Base-by-base conservation (phyloP, 257 asterid species). In the Osmanthus fragrans region DNA sequence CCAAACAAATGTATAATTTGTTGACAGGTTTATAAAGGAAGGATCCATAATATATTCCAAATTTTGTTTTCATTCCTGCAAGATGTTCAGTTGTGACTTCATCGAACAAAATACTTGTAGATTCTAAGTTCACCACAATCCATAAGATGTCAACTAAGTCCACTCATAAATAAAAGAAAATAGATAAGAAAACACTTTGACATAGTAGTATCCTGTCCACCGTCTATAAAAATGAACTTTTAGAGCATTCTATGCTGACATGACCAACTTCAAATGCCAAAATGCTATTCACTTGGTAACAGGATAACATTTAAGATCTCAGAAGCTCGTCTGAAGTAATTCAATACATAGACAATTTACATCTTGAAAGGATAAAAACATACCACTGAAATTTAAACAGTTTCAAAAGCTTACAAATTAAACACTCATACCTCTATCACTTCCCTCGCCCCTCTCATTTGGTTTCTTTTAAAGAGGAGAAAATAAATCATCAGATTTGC, bases 291-390 rank as follows among this genome's bases (percentile, higher is more conserved):
- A 63, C 34, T 25, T 12, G 36, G 71, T 76, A 51, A 19, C 40
- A 69, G 60, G 64, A 80, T 73, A 71, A 68, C 54, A 47, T 10
- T 73, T 69, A 64, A 45, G 45, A 79, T 72, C 65, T 32, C 60
- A 21, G 56, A 74, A 16, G 56, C 51, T 63, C 45, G 51, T 70
- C 23, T 60, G 74, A 70, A 56, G 73, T 30, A 27, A 77, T 10
- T 30, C 36, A 40, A 40, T 82, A 58, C 58, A 21, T 32, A 19
- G 73, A 34, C 56, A 78, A 74, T 47, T 7, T 21, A 32, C 5
- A n/a, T 6, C 30, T 4, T 36, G 76, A 11, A 54, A 21, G 49
- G 34, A 33, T 27, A 70, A 7, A 54, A 12, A 30, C 34, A 34
- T 70, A 3, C 33, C 5, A n/a, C 10, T 63, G 34, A 4, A 63